These are phyloP conservation scores for Rosa persica DNA, from an alignment of 306 rosid genomes.

Conservation along the genomic window DNA sequence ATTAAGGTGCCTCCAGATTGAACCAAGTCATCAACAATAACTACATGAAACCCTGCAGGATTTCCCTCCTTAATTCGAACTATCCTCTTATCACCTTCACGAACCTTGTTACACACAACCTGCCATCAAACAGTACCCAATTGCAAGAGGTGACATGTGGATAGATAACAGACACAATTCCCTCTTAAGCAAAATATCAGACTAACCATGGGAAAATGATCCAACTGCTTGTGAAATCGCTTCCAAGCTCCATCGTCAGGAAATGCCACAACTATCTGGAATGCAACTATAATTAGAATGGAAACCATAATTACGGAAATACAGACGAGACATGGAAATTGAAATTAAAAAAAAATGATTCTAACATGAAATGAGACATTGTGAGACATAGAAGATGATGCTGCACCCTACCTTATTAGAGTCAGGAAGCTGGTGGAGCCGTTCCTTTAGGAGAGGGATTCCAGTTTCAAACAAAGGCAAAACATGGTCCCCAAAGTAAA, in stretches of 20 bases:
- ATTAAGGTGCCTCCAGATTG: conserved; percentile 96
- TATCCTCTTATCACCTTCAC: conserved; percentile 91
- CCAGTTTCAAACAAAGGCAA: conserved; percentile 98
- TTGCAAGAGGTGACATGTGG: not conserved
- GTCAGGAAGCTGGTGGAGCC: conserved; percentile 77
- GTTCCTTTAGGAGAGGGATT: conserved; percentile 86
- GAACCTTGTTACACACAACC: conserved; percentile 93
- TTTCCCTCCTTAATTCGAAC: conserved; percentile 93
- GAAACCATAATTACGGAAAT: not conserved
- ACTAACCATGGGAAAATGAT: conserved; percentile 68
- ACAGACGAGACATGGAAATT: not conserved
- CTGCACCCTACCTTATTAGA: conserved; percentile 53
- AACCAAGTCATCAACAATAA: conserved; percentile 95
- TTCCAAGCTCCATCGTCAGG: conserved; percentile 99
- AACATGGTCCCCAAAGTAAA: conserved; percentile 94
- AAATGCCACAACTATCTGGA: conserved; percentile 92
- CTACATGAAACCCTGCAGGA: conserved; percentile 83
- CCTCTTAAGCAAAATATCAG: conserved; percentile 9
- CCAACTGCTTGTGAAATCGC: conserved; percentile 91
- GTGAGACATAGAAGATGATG: not conserved
- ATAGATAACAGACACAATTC: not conserved
- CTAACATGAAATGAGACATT: conserved; percentile 8
- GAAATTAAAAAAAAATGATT: not conserved
- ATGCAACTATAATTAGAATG: conserved; percentile 20
- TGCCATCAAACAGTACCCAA: conserved; percentile 32